phyloP scores from a whole-genome alignment of 2,329 filamentous ascomycete species.

The Calonectria pseudoturangicola region DNA sequence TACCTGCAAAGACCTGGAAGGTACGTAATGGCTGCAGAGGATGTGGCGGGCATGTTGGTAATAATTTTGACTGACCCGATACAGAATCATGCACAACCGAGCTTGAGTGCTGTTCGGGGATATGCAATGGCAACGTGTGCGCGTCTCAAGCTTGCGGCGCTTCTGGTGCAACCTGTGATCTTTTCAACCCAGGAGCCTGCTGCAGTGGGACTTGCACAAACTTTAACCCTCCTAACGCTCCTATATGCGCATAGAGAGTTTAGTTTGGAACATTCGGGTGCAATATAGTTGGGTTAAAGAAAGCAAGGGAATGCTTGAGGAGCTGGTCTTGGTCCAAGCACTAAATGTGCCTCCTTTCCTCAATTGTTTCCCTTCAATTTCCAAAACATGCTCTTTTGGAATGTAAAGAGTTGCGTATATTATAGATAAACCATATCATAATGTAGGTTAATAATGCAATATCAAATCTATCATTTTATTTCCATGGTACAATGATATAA shows the following conservation, averaged over 20 bases:
- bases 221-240: not conserved
- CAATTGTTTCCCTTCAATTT: no score
- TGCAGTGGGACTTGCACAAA: not conserved
- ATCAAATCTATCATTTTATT: no score
- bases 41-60: not conserved
- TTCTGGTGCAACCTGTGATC: not conserved
- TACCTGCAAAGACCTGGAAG: not conserved
- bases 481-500: no score
- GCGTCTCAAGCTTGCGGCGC: not conserved
- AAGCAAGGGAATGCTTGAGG: no score
- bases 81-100: not conserved
- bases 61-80: not conserved
- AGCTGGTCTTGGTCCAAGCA: no score
- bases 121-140: not conserved
- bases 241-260: not conserved
- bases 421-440: no score
- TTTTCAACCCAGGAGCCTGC: not conserved
- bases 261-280: not conserved
- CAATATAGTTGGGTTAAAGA: no score
- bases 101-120: not conserved
- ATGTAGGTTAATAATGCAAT: no score
- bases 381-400: no score
- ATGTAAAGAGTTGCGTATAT: no score
- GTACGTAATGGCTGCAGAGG: not conserved
- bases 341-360: no score